These are phyloP conservation scores for Venturia aucupariae DNA, from an alignment of 2,329 filamentous ascomycete species.

Conservation along the genomic window DNA sequence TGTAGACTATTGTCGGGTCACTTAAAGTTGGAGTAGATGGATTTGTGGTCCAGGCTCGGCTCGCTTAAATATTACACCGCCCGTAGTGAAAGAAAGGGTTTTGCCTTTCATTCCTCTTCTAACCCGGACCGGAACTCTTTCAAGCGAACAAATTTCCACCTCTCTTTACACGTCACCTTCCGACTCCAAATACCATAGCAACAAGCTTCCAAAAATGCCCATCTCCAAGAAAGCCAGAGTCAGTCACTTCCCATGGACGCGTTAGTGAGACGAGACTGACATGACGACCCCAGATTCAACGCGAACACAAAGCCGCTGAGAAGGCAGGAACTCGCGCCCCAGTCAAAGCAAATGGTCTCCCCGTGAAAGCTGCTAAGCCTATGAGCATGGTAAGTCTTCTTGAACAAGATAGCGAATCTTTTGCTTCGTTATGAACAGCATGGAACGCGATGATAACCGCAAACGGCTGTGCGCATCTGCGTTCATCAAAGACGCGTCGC, in stretches of 20 bases:
- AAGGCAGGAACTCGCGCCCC: constrained; percentile 44
- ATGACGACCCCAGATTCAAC: constrained; percentile 34
- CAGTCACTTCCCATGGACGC: constrained; percentile 1
- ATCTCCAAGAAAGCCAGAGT: constrained; percentile 42
- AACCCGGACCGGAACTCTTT: not conserved
- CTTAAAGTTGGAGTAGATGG: not conserved
- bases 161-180: not conserved
- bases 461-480: not conserved
- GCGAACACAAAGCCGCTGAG: constrained; percentile 47
- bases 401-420: constrained; percentile 11
- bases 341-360: constrained; percentile 47
- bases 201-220: constrained; percentile 29
- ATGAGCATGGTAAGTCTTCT: constrained; percentile 36
- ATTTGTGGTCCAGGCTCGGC: not conserved
- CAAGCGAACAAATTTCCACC: not conserved
- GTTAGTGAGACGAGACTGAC: constrained; percentile 5
- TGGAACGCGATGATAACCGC: not conserved
- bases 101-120: not conserved
- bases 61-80: not conserved
- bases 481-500: not conserved
- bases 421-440: constrained; percentile 17
- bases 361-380: constrained; percentile 46
- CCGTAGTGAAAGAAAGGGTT: not conserved
- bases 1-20: not conserved
- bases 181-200: not conserved